Base-by-base conservation (phyloP, 1,284 basidiomycete genomes). In the Meripilus lineatus region DNA sequence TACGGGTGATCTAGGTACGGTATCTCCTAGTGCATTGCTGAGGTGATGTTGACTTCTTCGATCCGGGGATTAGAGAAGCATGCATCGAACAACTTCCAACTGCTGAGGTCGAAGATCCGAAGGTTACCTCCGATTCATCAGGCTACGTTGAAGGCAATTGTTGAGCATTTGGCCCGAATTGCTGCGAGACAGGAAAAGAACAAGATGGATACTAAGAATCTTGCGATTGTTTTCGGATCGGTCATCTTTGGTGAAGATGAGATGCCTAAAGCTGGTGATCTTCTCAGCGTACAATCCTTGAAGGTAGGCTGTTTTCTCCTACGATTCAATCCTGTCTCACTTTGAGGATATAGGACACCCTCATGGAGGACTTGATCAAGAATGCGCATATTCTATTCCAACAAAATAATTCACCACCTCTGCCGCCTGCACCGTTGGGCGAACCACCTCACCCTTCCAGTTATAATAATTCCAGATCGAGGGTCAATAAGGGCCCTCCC, bases 201-300 rank as follows among this genome's bases (percentile, higher is more conserved):
- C 65, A 97, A 96, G 68, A 99, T 99, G 95, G 91, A 93, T 50
- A 72, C 86, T 0, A 89, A 88, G 69, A 94, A 93, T 57, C 70
- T 94, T 20, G 87, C 89, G 4, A 91, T 93, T 44, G 83, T 92
- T 1, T 93, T 93, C 65, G 83, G 83, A 33, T 74, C 81, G 10
- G 89, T 92, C 10, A 77, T 95, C 36, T 93, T 95, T 56, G 91
- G 91, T 10, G 90, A 93, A 59, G 92, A 95, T 48, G 88, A 93
- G 47, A 70, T 89, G 38, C 81, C 86, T 0, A 84, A 84, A 53
- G 25, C 20, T 6, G 78, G 75, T 1, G 85, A 91, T 58, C 69
- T 92, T 14, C 66, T 92, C 18, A 83, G 70, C 42, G 75, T 92
- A 36, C 79, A 84, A 53, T 71, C 71, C 11, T 74, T 68, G 61